Evolutionary conservation across 2,329 filamentous ascomycete species (phyloP).

Genomic region (Aspergillus piperis): DNA sequence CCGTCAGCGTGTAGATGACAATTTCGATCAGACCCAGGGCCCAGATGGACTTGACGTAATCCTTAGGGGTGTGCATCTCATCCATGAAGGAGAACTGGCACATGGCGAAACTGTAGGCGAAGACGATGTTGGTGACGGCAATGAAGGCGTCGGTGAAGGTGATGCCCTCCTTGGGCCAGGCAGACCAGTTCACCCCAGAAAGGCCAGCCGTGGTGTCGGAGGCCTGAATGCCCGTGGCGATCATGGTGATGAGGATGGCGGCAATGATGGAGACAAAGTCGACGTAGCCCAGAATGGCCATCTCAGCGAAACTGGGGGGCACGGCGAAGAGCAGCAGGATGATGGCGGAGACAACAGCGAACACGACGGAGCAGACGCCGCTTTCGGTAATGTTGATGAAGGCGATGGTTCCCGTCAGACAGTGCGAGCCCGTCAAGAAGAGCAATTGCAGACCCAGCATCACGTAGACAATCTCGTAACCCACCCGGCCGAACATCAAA

Average conservation of each 20-base stretch:
- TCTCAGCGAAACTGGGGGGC: constrained; percentile 40
- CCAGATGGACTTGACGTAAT: constrained; percentile 30
- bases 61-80: constrained; percentile 28
- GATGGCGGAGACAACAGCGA: constrained; percentile 45
- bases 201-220: constrained; percentile 27
- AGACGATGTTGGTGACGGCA: constrained; percentile 39
- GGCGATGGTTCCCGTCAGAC: constrained; percentile 50
- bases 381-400: constrained; percentile 46
- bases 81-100: constrained; percentile 32
- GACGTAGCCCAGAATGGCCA: constrained; percentile 41
- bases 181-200: constrained; percentile 31
- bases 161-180: constrained; percentile 30
- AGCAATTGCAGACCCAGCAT: constrained; percentile 49
- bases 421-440: constrained; percentile 48
- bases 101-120: constrained; percentile 48
- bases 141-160: constrained; percentile 39
- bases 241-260: constrained; percentile 41
- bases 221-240: constrained; percentile 35
- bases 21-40: constrained; percentile 24
- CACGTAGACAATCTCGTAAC: constrained; percentile 45
- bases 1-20: constrained; percentile 28
- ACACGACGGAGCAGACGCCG: constrained; percentile 45
- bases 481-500: constrained; percentile 45
- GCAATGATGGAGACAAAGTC: constrained; percentile 39
- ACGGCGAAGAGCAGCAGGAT: constrained; percentile 37